Percentiles rank a stretch among this genome's conserved stretches.
Evolutionary conservation across 495 filamentous ascomycete species (phyloP).

Genomic region (Annulohypoxylon bovei): DNA sequence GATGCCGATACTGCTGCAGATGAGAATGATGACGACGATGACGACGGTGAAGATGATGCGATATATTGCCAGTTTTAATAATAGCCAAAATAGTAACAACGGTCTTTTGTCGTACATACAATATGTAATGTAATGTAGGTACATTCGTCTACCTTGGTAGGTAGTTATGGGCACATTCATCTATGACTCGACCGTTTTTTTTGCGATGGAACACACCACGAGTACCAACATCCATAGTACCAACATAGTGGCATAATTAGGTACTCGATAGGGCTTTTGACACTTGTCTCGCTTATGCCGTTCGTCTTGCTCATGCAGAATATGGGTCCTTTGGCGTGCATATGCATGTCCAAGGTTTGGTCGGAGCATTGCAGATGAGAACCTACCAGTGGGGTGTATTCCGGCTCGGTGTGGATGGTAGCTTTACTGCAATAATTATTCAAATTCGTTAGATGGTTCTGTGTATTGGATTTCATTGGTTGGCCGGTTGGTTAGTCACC

Average conservation of each 20-base stretch:
- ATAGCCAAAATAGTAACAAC: constrained; percentile 27
- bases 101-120: constrained; percentile 13
- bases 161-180: neutral
- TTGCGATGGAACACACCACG: constrained; percentile 32
- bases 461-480: constrained; percentile 21
- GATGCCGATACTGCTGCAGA: constrained; percentile 10
- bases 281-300: constrained; percentile 46
- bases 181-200: constrained; percentile 4
- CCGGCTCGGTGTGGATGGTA: constrained; percentile 41
- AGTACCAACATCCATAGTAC: constrained; percentile 11
- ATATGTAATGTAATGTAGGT: neutral
- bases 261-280: constrained; percentile 43
- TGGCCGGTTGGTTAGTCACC: constrained; percentile 3
- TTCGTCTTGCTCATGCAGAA: constrained; percentile 42
- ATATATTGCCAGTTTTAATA: constrained; percentile 38
- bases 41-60: constrained; percentile 29
- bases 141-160: too few species aligned
- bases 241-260: constrained; percentile 22
- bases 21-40: constrained; percentile 17
- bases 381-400: constrained; percentile 45
- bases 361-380: constrained; percentile 40
- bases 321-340: constrained; percentile 38
- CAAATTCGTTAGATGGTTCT: constrained; percentile 18
- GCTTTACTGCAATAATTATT: constrained; percentile 24
- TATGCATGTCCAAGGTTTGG: constrained; percentile 38